Percentiles rank a stretch among this genome's conserved stretches.
These are phyloP conservation scores for Knufia fluminis DNA, from an alignment of 2,329 filamentous ascomycete species.

Conservation along the genomic window DNA sequence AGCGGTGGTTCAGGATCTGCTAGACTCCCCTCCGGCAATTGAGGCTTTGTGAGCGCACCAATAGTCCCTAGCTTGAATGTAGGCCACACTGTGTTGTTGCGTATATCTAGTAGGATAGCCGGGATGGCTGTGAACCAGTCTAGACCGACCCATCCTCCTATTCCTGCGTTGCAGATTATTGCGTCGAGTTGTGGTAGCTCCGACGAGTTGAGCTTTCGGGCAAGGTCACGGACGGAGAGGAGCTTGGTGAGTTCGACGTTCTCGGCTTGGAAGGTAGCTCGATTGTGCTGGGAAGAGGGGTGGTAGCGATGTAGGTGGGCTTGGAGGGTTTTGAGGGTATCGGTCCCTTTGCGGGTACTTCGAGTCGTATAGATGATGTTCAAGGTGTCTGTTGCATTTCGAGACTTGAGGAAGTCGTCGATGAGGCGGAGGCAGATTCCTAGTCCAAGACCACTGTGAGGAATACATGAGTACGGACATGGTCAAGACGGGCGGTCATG, in stretches of 20 bases:
- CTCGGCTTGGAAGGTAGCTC: slow-evolving; percentile 46
- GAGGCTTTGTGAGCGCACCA: slow-evolving; percentile 45
- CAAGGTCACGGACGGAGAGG: slow-evolving; percentile 46
- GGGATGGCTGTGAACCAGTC: slow-evolving; percentile 56
- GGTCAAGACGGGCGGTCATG: neutral
- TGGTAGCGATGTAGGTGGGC: slow-evolving; percentile 47
- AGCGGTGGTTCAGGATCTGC: slow-evolving; percentile 47
- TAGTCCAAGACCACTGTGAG: slow-evolving; percentile 75
- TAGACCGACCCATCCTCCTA: slow-evolving; percentile 76
- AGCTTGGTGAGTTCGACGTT: slow-evolving; percentile 50
- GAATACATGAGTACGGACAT: neutral
- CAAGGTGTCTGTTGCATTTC: slow-evolving; percentile 57
- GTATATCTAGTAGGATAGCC: slow-evolving; percentile 50
- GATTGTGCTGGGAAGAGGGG: slow-evolving; percentile 30
- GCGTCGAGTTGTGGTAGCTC: slow-evolving; percentile 63
- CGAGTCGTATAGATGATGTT: slow-evolving; percentile 79
- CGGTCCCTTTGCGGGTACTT: slow-evolving; percentile 60
- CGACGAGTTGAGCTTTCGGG: slow-evolving; percentile 39
- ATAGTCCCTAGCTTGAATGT: slow-evolving; percentile 59
- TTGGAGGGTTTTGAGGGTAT: slow-evolving; percentile 58
- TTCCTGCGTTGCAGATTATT: slow-evolving; percentile 77
- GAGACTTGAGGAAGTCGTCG: slow-evolving; percentile 72
- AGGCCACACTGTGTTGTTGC: slow-evolving; percentile 66
- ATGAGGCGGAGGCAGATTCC: slow-evolving; percentile 76
- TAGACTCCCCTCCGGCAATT: slow-evolving; percentile 32